Evolutionary conservation across 305 asterid genomes (phyloP), one percentile per base, ranked within the genome.

Genomic region (Euphrasia arctica): DNA sequence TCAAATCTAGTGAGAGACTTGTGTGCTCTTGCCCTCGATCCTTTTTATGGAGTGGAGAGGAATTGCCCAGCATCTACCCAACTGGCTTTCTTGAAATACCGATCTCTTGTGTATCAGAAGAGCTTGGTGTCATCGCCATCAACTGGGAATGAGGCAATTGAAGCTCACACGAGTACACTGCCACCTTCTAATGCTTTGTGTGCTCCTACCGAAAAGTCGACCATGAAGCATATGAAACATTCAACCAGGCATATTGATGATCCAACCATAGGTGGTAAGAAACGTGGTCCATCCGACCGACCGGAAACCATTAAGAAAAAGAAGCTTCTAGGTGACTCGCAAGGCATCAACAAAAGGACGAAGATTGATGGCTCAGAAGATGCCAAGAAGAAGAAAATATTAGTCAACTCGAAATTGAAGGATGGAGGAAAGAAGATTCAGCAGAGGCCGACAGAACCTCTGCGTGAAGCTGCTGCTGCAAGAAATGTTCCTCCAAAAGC

Each of bases 91-190:
- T 65, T 81, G 82, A 88, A 79, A 66, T 92, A 77, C 54, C 88
- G 98, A 34, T 75, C 90, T 14, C 86, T 82, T 68, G 96, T 92
- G 42, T 92, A 77, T 68, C 95, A 81, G 78, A 92, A 90, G 71
- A 86, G 98, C 81, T 79, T 87, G 79, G 66, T 73, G 51, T 66
- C 63, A 41, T 54, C 52, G 41, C 79, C 81, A 42, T 60, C 85
- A 13, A 51, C 62, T 66, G 95, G 82, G 34, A 77, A 32, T 5
- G 91, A 84, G 67, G 69, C 78, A 57, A 66, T 64, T 67, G 91
- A 82, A 50, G 65, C 71, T 28, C 81, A 55, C 45, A 31, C 65
- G 41, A 70, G 65, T 62, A 58, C 59, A 56, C 65, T 56, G 54
- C 60, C 76, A 4, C 61, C 43, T 39, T 39, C 43, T 7, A 39